phyloP scores from a whole-genome alignment of 306 rosid species.

The Oemleria cerasiformis region DNA sequence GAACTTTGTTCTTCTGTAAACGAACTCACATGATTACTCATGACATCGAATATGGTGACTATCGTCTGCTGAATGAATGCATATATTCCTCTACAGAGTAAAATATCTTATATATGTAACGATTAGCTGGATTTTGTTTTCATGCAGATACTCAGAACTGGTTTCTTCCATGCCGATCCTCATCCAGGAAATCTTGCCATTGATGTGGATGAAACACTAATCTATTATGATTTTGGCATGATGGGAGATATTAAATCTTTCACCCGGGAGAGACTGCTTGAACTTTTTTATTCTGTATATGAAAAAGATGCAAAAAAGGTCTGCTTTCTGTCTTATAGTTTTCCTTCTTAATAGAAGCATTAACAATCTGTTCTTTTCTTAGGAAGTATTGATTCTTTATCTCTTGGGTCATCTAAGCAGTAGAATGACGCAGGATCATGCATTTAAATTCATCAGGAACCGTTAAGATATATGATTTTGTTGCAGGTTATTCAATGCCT shows the following conservation, averaged over 20 bases:
- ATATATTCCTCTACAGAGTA: neutral
- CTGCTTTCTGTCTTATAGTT: conserved; percentile 8
- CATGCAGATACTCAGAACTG: conserved; percentile 78
- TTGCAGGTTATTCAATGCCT: conserved; percentile 72
- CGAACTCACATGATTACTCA: neutral
- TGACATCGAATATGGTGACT: conserved; percentile 20
- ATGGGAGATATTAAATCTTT: conserved; percentile 93
- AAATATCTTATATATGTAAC: conserved; percentile 11
- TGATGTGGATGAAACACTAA: conserved; percentile 73
- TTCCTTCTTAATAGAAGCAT: neutral
- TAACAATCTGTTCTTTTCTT: neutral
- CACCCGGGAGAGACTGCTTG: conserved; percentile 85
- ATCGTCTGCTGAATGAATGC: neutral
- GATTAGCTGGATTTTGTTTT: conserved; percentile 18
- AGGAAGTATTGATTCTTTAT: neutral
- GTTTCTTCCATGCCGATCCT: conserved; percentile 98
- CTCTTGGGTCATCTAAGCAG: neutral
- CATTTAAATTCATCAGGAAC: conserved; percentile 2
- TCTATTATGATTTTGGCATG: conserved; percentile 97
- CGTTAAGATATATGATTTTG: neutral
- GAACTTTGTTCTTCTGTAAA: conserved; percentile 14
- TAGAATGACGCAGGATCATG: conserved; percentile 6
- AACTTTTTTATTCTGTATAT: conserved; percentile 77
- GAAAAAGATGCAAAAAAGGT: conserved; percentile 96
- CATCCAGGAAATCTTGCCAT: conserved; percentile 95